A percentile compares a stretch with the other conserved stretches of the same genome.
Evolutionary conservation across 371 early-diverging fungal genomes (phyloP).

Genomic region (Saksenaea vasiformis): DNA sequence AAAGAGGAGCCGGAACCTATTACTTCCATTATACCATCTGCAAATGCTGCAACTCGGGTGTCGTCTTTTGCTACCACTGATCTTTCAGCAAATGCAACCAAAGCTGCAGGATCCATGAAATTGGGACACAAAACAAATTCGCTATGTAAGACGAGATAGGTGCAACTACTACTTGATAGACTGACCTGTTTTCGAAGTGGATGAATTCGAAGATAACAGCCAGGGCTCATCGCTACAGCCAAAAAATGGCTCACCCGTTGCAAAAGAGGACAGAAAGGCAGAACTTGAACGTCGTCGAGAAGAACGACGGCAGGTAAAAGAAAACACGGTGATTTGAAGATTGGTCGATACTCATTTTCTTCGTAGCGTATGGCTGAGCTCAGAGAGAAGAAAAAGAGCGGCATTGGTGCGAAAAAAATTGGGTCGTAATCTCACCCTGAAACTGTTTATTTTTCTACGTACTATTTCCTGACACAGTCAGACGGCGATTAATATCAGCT

Average conservation of each 20-base stretch:
- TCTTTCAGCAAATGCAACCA: constrained; percentile 3
- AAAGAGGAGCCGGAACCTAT: constrained; percentile 23
- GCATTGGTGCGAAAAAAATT: constrained; percentile 53
- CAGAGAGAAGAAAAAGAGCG: constrained; percentile 47
- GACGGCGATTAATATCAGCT: neutral
- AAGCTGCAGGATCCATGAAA: constrained; percentile 38
- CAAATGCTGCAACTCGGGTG: constrained; percentile 6
- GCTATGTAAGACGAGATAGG: constrained; percentile 24
- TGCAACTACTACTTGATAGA: constrained; percentile 3
- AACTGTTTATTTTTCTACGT: neutral
- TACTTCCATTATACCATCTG: constrained; percentile 18
- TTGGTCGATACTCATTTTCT: neutral
- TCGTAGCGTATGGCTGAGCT: constrained; percentile 53
- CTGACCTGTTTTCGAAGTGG: neutral
- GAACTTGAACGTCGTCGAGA: constrained; percentile 63
- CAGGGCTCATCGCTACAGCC: neutral
- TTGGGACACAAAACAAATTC: constrained; percentile 37
- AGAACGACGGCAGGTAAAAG: constrained; percentile 56
- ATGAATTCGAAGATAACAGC: neutral
- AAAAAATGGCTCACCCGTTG: constrained; percentile 14
- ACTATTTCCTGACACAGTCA: no score
- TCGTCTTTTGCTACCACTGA: constrained; percentile 25
- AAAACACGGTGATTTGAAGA: neutral
- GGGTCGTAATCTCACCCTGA: neutral
- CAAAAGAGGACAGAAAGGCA: constrained; percentile 54